Percentiles rank a stretch among this genome's conserved stretches.
These are phyloP conservation scores for Malus orientalis DNA, from an alignment of 306 rosid genomes.

Conservation along the genomic window DNA sequence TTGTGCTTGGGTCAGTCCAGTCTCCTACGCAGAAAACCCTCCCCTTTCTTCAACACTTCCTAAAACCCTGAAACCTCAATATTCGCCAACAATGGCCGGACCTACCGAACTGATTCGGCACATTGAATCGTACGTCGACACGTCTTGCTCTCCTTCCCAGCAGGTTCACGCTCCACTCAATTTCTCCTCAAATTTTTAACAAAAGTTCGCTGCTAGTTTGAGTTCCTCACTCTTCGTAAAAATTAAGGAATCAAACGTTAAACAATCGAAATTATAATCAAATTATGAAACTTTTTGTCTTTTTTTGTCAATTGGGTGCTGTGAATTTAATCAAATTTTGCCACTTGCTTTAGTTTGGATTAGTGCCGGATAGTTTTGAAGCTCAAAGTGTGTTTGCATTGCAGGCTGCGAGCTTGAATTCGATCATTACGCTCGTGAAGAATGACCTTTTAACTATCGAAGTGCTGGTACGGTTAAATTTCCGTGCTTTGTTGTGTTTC, in stretches of 20 bases:
- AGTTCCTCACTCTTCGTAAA: background rate
- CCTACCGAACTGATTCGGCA: slow-evolving; percentile 37
- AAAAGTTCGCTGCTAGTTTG: background rate
- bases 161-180: slow-evolving; percentile 41
- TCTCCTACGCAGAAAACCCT: background rate
- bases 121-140: slow-evolving; percentile 70
- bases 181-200: background rate
- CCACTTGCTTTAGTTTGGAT: background rate
- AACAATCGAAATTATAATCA: background rate
- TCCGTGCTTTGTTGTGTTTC: background rate
- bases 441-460: slow-evolving; percentile 49
- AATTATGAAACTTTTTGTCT: background rate
- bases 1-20: background rate
- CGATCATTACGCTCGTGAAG: slow-evolving; percentile 45
- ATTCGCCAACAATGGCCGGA: slow-evolving; percentile 45
- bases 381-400: slow-evolving; percentile 14
- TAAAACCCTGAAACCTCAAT: slow-evolving; percentile 32
- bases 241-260: background rate
- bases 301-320: background rate
- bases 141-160: slow-evolving; percentile 47
- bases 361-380: background rate
- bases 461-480: slow-evolving; percentile 44
- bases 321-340: background rate
- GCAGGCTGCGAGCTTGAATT: slow-evolving; percentile 67
- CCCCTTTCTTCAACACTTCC: background rate